Evolutionary conservation across 805 yeast species (phyloP), one percentile per base, ranked within the genome.

Genomic region (Cyberlindnera subsufficiens): DNA sequence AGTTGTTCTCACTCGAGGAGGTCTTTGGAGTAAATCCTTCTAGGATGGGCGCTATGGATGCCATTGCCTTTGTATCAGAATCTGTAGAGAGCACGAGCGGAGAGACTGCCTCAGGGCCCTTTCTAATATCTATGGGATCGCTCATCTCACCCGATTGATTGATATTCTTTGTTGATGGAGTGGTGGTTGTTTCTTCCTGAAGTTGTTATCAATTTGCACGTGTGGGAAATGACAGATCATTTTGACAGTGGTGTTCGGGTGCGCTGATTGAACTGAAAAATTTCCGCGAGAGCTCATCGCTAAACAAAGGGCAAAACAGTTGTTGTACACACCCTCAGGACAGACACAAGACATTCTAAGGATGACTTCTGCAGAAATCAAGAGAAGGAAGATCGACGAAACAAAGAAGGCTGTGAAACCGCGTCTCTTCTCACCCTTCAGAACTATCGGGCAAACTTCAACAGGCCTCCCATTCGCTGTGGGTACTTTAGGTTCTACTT

Each of bases 371-470:
- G 15, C 44, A 2, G 48, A 46, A 19, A 32, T 37, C 4, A 57
- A 56, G 40, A 49, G 51, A 45, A 46, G 56, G 17, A 51, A 48
- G 31, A 42, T 52, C 15, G 34, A 32, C 3, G 39, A 42, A 13
- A 16, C 39, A 11, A n/a, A 29, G 14, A 32, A 18, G 14, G 31
- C 39, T 15, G 35, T 16, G 3, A 51, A 45, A 3, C 81, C 88
- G 1, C 78, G 71, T 58, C 77, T 89, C 29, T 89, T 86, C 62
- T 76, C 95, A 17, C 96, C 96, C 0, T 89, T 86, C 60, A 71
- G 96, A 65, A 85, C 70, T n/a, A 68, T 93, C 20, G 99, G 99
- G 5, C 80, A 87, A 57, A 95, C 95, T n/a, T 75, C 96, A 25
- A 87, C 87, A 58, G 82, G 77, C 31, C 70, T 74, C 2, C 98